These are phyloP conservation scores for Globisporangium parvum DNA, from an alignment of 352 stramenopile species.

Conservation along the genomic window DNA sequence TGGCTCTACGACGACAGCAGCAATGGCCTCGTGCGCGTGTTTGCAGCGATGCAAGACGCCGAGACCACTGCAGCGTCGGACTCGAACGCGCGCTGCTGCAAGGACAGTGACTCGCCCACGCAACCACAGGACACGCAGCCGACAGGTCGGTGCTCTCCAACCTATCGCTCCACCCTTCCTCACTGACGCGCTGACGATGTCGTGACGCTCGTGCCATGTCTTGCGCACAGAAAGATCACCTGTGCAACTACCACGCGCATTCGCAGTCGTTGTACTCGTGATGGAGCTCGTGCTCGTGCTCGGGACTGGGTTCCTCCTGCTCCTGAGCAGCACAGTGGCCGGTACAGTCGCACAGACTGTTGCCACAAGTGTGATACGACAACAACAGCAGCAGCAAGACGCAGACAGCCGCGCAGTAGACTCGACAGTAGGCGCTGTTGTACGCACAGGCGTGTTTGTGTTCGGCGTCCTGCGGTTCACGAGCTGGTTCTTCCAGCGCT, in stretches of 20 bases:
- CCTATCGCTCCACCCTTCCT: no score
- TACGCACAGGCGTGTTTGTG: constrained; percentile 17
- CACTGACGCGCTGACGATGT: no score
- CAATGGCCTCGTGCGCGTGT: constrained; percentile 27
- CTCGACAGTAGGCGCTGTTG: neutral
- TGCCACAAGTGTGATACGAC: no score
- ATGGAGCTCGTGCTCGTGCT: constrained; percentile 34
- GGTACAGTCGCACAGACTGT: neutral
- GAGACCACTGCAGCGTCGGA: neutral
- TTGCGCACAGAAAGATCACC: neutral
- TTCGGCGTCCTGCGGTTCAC: constrained; percentile 23
- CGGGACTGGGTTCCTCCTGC: constrained; percentile 27
- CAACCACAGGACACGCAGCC: neutral
- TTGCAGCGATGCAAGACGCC: constrained; percentile 17
- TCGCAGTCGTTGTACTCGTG: constrained; percentile 27
- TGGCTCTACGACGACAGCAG: constrained; percentile 15
- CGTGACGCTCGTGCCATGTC: no score
- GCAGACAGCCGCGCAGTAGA: neutral
- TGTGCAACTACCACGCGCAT: constrained; percentile 6
- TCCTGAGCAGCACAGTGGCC: constrained; percentile 18
- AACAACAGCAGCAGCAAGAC: no score
- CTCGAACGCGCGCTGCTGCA: neutral
- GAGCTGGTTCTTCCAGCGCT: constrained; percentile 29
- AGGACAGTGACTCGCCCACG: neutral
- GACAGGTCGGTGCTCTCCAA: no score